Base-by-base conservation (phyloP, 495 filamentous ascomycete genomes). In the Xylaria curta region DNA sequence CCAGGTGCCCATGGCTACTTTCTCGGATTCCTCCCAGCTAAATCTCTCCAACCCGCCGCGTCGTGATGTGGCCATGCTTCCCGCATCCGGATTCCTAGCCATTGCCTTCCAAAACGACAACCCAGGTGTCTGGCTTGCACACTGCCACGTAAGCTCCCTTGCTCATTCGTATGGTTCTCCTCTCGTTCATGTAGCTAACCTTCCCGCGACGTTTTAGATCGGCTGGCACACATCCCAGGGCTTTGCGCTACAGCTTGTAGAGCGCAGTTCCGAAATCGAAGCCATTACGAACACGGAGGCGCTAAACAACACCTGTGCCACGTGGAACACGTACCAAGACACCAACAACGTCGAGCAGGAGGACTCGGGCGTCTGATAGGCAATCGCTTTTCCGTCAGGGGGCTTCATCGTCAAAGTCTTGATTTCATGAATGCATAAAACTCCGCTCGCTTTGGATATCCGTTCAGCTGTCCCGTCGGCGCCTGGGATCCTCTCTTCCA, bases 71-170 rank as follows among this genome's bases (percentile, higher is more conserved):
- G 89, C 88, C 2, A 77, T 89, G 72, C 75, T 93, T 0, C 85
- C 85, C 1, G 75, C 77, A 0, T 70, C 65, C 31, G 88, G 86
- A 5, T 80, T 84, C 74, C 69, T 87, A 56, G 79, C 87, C 13
- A 80, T 90, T 3, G 88, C 82, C 12, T 90, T 89, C 75, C 79
- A 87, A 79, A 85, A 86, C 17, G 87, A 90, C 70, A 90, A 89
- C 73, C 85, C 85, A 31, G 86, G 86, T 10, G 77, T 81, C n/a
- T 88, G 86, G 86, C 76, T 87, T 8, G 70, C 86, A 66, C 86
- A 88, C 72, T 87, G 85, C 75, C 72, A 74, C 69, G 77, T 79
- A 61, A 77, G 77, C 71, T 28, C 51, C 26, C 28, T n/a, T 10
- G n/a, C 10, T 58, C 44, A 6, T 56, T 40, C 40, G 17, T 24